Evolutionary conservation across 306 rosid species (phyloP), one percentile per base, ranked within the genome.

Genomic region (Begonia masoniana): DNA sequence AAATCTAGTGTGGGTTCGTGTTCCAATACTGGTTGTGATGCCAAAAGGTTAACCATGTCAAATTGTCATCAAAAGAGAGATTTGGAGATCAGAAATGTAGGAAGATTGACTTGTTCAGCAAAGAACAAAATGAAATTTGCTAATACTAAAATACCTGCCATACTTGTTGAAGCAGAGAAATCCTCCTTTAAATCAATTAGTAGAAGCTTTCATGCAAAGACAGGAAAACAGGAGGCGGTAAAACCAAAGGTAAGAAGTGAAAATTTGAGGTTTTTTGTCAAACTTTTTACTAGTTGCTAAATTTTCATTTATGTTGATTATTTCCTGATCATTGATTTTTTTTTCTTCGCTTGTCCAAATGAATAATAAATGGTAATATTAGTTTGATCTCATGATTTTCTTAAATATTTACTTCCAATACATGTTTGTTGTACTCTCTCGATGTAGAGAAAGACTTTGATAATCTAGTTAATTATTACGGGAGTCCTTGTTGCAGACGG

Each of bases 201-300:
- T 47, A 67, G 57, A 55, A 43, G 57, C 49, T 65, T 43, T 58
- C 14, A 42, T 14, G 59, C 63, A 14, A 81, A 73, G 61, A 49
- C 85, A 57, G 39, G 39, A 31, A 31, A 31, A 31, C 39, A 31
- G 39, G 39, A 31, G 3, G 39, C 3, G 39, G 64, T 75, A 60
- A 86, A 74, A 63, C 66, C 71, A 64, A 66, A 70, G 94, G 94
- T 87, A 63, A 67, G 68, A 54, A 63, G 52, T 64, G 51, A 42
- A 41, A 58, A 31, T 5, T 31, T 31, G 8, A 31, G 39, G 5
- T 31, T 31, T 31, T 31, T 5, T 5, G 39, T 31, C 39, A 31
- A 31, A 31, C 39, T 31, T 31, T 7, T 7, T 5, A 31, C 7
- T 31, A 31, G 8, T 31, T 31, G 9, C 24, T 21, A 21, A 21